Conservation (phyloP, 768 basidiomycete genomes). For the Gymnopilus dilepis region DNA sequence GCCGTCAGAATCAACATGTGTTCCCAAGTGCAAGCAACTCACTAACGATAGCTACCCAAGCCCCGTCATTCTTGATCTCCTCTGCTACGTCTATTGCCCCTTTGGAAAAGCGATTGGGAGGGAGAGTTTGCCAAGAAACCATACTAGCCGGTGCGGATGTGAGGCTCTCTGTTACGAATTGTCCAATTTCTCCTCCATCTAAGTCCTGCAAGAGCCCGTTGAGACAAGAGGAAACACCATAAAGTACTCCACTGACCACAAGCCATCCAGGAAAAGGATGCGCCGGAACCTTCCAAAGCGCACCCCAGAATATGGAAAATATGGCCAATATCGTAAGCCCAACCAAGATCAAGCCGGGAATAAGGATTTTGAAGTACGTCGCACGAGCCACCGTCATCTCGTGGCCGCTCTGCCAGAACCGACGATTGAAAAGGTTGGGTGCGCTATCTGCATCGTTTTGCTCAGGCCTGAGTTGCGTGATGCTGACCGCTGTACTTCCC, state of each 20-base stretch:
- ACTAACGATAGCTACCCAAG: constrained; percentile 61
- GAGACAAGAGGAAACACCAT: not conserved
- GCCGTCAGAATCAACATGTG: not conserved
- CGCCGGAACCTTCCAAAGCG: constrained; percentile 49
- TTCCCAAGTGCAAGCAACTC: constrained; percentile 22
- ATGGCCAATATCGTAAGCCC: constrained; percentile 50
- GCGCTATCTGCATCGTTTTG: not conserved
- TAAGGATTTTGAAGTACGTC: constrained; percentile 50
- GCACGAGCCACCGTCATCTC: constrained; percentile 34
- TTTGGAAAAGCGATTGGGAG: constrained; percentile 45
- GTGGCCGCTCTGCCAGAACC: constrained; percentile 31
- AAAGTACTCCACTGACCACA: constrained; percentile 35
- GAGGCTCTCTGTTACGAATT: constrained; percentile 50
- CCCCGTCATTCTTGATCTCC: constrained; percentile 50
- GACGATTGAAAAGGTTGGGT: constrained; percentile 1
- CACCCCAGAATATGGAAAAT: constrained; percentile 62
- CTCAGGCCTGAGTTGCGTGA: not conserved
- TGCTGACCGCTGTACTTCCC: not conserved
- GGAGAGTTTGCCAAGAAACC: constrained; percentile 40
- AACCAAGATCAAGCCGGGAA: constrained; percentile 40
- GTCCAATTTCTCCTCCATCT: constrained; percentile 59
- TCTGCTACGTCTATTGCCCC: constrained; percentile 45
- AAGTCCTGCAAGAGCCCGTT: constrained; percentile 51
- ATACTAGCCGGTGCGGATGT: constrained; percentile 20
- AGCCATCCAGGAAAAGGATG: constrained; percentile 52